These are phyloP conservation scores for Pythium biforme DNA, from an alignment of 352 stramenopile genomes.

Conservation along the genomic window DNA sequence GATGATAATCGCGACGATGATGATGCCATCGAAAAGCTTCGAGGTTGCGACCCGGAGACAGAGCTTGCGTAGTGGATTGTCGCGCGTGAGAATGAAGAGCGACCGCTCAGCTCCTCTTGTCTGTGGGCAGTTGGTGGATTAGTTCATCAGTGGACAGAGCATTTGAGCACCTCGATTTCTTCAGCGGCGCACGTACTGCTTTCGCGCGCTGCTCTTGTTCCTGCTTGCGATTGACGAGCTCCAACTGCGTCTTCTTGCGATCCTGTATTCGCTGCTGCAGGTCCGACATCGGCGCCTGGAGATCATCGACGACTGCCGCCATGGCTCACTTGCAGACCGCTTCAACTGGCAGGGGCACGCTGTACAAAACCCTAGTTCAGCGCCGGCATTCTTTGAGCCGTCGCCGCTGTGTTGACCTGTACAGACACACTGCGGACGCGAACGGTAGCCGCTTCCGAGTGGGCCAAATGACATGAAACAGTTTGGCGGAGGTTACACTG, in stretches of 20 bases:
- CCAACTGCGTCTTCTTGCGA: slow-evolving; percentile 29
- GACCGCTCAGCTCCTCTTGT: slow-evolving; percentile 47
- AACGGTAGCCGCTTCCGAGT: background rate
- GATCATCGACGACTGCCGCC: background rate
- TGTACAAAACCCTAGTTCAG: background rate
- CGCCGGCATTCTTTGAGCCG: slow-evolving; percentile 3
- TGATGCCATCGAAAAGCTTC: slow-evolving; percentile 80
- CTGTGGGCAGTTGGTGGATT: slow-evolving; percentile 26
- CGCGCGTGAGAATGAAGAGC: slow-evolving; percentile 43
- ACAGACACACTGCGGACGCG: background rate
- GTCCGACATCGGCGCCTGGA: slow-evolving; percentile 19
- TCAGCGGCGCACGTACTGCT: background rate
- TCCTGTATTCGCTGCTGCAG: slow-evolving; percentile 33
- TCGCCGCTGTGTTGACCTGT: background rate
- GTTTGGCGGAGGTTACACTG: background rate
- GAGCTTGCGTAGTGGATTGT: slow-evolving; percentile 44
- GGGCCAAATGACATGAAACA: background rate
- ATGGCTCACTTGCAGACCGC: background rate
- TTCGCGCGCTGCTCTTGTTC: slow-evolving; percentile 19
- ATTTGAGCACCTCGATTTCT: too few relatives aligned
- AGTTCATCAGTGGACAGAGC: background rate
- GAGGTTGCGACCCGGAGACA: slow-evolving; percentile 55
- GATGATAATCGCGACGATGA: slow-evolving; percentile 80
- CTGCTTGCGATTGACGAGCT: slow-evolving; percentile 22
- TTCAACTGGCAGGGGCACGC: background rate